These are phyloP conservation scores for Suhomyces yuchorum DNA, from an alignment of 1,139 yeast species.

Conservation along the genomic window DNA sequence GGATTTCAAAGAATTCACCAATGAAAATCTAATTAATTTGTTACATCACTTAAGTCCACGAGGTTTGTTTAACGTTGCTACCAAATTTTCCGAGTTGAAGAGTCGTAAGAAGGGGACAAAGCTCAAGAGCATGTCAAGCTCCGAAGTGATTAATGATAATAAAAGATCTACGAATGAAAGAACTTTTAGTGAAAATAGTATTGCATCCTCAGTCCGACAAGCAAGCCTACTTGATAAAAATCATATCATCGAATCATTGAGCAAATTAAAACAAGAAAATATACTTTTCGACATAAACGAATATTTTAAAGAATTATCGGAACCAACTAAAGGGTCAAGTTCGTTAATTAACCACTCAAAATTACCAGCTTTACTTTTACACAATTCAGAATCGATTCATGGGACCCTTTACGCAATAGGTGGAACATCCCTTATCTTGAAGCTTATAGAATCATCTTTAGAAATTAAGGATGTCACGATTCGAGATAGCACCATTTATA, in stretches of 20 bases:
- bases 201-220: not conserved
- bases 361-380: slow-evolving; percentile 17
- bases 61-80: slow-evolving; percentile 29
- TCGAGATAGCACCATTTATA: slow-evolving; percentile 27
- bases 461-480: slow-evolving; percentile 15
- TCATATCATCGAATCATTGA: slow-evolving; percentile 25
- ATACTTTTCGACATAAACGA: slow-evolving; percentile 38
- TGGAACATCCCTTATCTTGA: slow-evolving; percentile 37
- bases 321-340: not conserved
- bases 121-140: not conserved
- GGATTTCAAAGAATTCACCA: slow-evolving; percentile 38
- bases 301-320: slow-evolving; percentile 13
- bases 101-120: slow-evolving; percentile 10
- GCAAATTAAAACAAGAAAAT: slow-evolving; percentile 27
- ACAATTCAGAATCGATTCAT: slow-evolving; percentile 33
- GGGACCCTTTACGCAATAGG: slow-evolving; percentile 40
- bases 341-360: not conserved
- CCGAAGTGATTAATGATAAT: not conserved
- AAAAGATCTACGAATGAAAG: not conserved
- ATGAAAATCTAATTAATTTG: slow-evolving; percentile 32
- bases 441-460: slow-evolving; percentile 32
- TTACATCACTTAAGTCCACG: slow-evolving; percentile 34
- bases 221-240: slow-evolving; percentile 20
- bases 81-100: slow-evolving; percentile 28
- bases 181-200: not conserved